Percentiles rank a stretch among this genome's conserved stretches.
Conservation (phyloP, 306 rosid genomes). For the Dryas octopetala region DNA sequence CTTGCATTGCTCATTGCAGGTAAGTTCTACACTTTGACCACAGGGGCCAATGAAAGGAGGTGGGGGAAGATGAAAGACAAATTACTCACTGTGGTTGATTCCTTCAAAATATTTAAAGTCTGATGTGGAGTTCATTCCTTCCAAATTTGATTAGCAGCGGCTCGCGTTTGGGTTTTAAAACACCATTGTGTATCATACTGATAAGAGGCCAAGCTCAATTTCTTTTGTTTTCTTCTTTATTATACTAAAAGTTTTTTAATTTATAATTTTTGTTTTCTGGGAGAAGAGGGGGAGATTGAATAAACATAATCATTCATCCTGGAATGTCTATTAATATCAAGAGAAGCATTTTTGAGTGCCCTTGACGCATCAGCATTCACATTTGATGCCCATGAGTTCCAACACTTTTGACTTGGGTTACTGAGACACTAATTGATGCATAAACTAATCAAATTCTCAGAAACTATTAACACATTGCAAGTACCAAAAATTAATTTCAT, state of each 20-base stretch:
- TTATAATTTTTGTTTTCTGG: background rate
- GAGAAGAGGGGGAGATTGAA: background rate
- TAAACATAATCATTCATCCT: background rate
- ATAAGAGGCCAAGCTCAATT: background rate
- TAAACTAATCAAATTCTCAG: no score
- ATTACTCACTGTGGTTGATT: conserved; percentile 63
- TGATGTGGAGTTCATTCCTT: conserved; percentile 24
- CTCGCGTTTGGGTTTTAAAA: background rate
- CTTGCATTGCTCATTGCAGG: conserved; percentile 50
- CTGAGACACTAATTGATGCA: no score
- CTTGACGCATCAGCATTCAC: no score
- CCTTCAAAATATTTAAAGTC: conserved; percentile 67
- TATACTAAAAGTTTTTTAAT: no score
- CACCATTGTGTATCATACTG: conserved; percentile 1
- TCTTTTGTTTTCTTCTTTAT: no score
- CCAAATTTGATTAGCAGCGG: conserved; percentile 18
- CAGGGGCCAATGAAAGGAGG: conserved; percentile 91
- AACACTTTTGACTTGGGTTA: no score
- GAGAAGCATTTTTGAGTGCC: no score
- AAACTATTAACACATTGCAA: background rate
- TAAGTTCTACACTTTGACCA: conserved; percentile 82
- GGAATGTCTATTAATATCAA: no score
- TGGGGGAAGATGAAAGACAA: conserved; percentile 97
- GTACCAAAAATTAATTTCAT: conserved; percentile 12
- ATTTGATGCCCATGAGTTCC: no score